Evolutionary conservation across 2,329 filamentous ascomycete species (phyloP), one percentile per base, ranked within the genome.

Genomic region (Bipolaris bicolor): DNA sequence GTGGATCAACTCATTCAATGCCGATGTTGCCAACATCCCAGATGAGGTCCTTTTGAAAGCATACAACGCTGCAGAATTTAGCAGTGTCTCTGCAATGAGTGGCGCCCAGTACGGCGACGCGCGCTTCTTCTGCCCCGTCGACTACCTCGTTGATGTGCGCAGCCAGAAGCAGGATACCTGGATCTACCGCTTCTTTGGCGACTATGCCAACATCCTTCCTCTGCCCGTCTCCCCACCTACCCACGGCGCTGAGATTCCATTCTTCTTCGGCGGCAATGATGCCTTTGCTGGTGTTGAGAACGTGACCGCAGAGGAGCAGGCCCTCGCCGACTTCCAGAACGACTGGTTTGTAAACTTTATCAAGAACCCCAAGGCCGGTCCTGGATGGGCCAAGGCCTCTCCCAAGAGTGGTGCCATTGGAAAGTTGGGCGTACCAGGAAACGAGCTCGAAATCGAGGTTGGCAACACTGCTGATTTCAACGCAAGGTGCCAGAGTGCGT

Each of bases 211-310:
- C 29, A 16, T 51, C 1, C 3, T 46, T 29, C 57, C 55, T 33
- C 49, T 77, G 7, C 70, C 73, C 9, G 70, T 71, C 24, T 66
- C 67, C 1, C 72, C 70, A n/a, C 74, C 76, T 5, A 77, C 76
- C 1, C 76, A 78, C 44, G 76, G 76, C 20, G 75, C 73, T 9
- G 76, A 81, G 57, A 77, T 81, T 0, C 76, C 79, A n/a, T 81
- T 80, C 67, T 81, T 80, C 68, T 72, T 79, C 36, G 79, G 79
- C 15, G 79, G 79, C 6, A 80, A 80, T 31, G 78, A 79, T 57
- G 79, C 75, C 57, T 81, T 81, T 52, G 63, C 66, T 11, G 58
- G 63, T 0, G 47, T 64, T 13, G 62, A 76, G 0, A 65, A 61
- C 6, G 77, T 80, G 11, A 80, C 78, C 2, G 61, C 64, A 0